Conservation (phyloP, 148 eudicot species). For the Persicaria tinctoria region DNA sequence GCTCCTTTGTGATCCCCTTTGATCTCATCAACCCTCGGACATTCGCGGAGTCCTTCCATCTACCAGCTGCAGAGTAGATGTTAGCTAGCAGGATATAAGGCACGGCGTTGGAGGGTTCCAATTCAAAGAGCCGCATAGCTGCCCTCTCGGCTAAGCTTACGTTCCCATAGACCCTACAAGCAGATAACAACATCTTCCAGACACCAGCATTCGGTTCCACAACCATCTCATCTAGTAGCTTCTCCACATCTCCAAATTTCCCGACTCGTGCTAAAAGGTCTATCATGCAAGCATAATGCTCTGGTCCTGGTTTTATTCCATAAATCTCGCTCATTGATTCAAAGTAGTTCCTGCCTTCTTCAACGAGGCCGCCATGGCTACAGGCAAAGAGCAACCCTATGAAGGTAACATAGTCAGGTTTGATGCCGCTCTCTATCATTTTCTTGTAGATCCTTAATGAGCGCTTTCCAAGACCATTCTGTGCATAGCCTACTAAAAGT, state of each 20-base stretch:
- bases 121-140: constrained; percentile 45
- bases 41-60: constrained; percentile 51
- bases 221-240: constrained; percentile 40
- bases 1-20: constrained; percentile 50
- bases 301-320: constrained; percentile 46
- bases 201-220: constrained; percentile 48
- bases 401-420: constrained; percentile 62
- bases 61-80: constrained; percentile 52
- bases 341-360: constrained; percentile 45
- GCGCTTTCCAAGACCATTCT: constrained; percentile 46
- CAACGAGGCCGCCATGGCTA: constrained; percentile 61
- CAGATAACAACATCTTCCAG: constrained; percentile 65
- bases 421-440: constrained; percentile 46
- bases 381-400: constrained; percentile 69
- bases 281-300: constrained; percentile 67
- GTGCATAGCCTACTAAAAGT: constrained; percentile 65
- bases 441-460: constrained; percentile 39
- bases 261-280: constrained; percentile 69
- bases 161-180: constrained; percentile 52
- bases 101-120: constrained; percentile 48
- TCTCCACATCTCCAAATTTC: constrained; percentile 43
- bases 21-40: constrained; percentile 48
- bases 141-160: constrained; percentile 52
- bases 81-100: constrained; percentile 61
- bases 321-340: constrained; percentile 47